phyloP scores from a whole-genome alignment of 129 eudicot genomes.

The Artemisia tridentata region DNA sequence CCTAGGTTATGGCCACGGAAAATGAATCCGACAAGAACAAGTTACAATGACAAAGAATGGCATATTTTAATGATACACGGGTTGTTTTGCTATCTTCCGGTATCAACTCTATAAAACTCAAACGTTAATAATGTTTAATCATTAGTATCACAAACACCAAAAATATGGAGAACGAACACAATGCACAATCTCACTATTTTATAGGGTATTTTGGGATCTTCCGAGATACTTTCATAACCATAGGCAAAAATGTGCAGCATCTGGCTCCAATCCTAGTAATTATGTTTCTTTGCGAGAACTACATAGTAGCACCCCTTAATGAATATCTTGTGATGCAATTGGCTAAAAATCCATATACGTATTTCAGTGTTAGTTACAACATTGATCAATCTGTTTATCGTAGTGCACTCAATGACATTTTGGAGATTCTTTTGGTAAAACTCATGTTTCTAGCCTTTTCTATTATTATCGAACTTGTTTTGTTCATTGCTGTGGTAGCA shows the following conservation, averaged over 20 bases:
- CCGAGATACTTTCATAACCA: background rate
- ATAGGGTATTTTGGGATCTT: background rate
- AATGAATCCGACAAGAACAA: too few species aligned
- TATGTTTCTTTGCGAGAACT: background rate
- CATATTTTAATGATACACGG: too few species aligned
- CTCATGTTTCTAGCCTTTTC: constrained; percentile 10
- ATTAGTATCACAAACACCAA: too few species aligned
- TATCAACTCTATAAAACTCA: too few species aligned
- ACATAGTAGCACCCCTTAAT: background rate
- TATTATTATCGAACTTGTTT: constrained; percentile 7
- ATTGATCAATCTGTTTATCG: background rate
- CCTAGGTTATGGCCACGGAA: too few species aligned
- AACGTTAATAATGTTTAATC: too few species aligned
- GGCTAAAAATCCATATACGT: constrained; percentile 12
- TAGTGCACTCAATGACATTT: background rate
- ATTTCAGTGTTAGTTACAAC: background rate
- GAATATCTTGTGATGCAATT: background rate
- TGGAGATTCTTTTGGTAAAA: background rate
- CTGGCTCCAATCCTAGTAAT: background rate
- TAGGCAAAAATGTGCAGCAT: background rate
- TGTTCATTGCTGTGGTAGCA: constrained; percentile 10
- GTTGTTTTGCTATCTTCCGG: too few species aligned
- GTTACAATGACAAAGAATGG: too few species aligned
- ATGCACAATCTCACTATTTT: background rate
- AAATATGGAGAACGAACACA: too few species aligned